phyloP scores from a whole-genome alignment of 305 asterid species.

The Fraxinus dipetala region DNA sequence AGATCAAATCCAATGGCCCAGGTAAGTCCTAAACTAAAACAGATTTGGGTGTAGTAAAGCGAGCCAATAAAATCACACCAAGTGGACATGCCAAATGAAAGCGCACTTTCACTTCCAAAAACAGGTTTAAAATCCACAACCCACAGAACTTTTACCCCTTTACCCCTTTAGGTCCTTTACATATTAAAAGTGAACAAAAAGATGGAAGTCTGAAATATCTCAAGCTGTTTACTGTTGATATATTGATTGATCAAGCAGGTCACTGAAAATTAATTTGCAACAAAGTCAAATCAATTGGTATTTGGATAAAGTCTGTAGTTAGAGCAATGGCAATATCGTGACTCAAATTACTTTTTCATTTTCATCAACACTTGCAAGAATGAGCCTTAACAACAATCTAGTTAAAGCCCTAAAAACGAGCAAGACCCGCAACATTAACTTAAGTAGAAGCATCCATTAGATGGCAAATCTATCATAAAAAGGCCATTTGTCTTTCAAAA shows the following conservation, averaged over 20 bases:
- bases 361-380: neutral
- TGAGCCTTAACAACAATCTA: neutral
- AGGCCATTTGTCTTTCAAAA: constrained; percentile 15
- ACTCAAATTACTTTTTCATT: neutral
- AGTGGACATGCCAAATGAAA: too few relatives aligned
- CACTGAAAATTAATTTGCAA: neutral
- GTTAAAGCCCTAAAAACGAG: constrained; percentile 16
- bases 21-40: too few relatives aligned
- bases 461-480: constrained; percentile 13
- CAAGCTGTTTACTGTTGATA: neutral
- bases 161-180: neutral
- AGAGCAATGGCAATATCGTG: neutral
- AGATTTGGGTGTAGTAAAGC: too few relatives aligned
- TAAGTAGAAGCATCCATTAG: constrained; percentile 10
- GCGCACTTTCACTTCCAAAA: too few relatives aligned
- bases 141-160: neutral
- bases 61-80: too few relatives aligned
- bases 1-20: too few relatives aligned
- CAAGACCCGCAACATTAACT: neutral
- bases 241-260: neutral
- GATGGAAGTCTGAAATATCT: too few relatives aligned
- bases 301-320: neutral
- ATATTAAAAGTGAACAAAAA: too few relatives aligned
- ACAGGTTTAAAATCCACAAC: too few relatives aligned
- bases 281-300: neutral